Base-by-base conservation (phyloP, 2,329 filamentous ascomycete genomes). In the Aureobasidium sp. region DNA sequence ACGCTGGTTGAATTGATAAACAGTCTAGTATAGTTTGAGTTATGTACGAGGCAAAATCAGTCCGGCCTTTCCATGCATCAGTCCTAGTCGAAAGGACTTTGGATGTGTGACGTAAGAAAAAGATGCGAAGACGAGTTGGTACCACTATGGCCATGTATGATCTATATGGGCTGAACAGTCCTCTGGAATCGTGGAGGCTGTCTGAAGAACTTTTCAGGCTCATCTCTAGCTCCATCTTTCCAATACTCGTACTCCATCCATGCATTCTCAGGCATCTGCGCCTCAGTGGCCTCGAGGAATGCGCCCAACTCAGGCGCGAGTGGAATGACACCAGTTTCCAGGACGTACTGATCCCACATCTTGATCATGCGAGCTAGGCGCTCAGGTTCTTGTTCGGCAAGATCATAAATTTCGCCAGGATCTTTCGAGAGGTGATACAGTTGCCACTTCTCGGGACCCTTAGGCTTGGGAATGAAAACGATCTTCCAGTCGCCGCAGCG, bases 221-320 rank as follows among this genome's bases (percentile, higher is more conserved):
- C 64, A 27, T 75, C 71, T 37, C 79, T 72, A 4, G 79, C 80
- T 0, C 80, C 80, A 3, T 77, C 74, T 63, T 81, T 80, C 83
- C 83, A 86, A 65, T 85, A 86, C 70, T 85, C 82, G 69, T 84
- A 85, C 72, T 86, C 83, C 73, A 86, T 85, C 83, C 82, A 85
- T 7, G 79, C 82, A 67, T 85, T 83, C 70, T 86, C 82, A 0
- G 80, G 81, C 83, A 86, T 86, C 75, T 86, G 83, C 63, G 80
- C 82, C 70, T 86, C 83, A 66, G 81, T 84, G 0, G 82, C 83
- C 61, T 81, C 81, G 58, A 86, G 74, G 74, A 81, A 86, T 3
- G 79, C 73, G 0, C 83, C 83, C 47, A 85, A 69, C 64, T 82
- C 83, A 1, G 82, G 83, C 55, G 80, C 81, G 44, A 85, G 71